Base-by-base conservation (phyloP, 441 rosid species). In the Croton setiger region DNA sequence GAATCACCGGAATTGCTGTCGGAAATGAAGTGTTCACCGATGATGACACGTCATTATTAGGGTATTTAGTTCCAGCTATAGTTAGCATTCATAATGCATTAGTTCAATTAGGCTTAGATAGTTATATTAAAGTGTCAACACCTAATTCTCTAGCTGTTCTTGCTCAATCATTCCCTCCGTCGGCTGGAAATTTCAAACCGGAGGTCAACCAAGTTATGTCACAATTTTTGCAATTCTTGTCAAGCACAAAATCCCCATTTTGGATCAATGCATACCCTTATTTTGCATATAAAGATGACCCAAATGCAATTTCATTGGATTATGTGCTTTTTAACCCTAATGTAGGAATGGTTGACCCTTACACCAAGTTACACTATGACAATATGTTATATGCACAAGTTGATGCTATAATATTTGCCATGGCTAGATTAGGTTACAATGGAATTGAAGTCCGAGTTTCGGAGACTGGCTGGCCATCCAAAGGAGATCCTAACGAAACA, bases 401-500 rank as follows among this genome's bases (percentile, higher is more conserved):
- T 18, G 97, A 92, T 52, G 94, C 97, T 33, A 79, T 89, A 43
- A 81, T 86, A 45, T 80, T 83, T 7, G 97, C 96, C 0, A 88
- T 92, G 33, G 78, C 80, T 20, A 67, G 83, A 8, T 36, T 88
- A 80, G 97, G 97, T 7, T 86, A 79, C 21, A 68, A 72, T 0
- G 85, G 84, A 8, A 64, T 89, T 20, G 85, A 83, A 60, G 92
- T 89, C 0, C 67, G 80, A 74, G 74, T 92, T 4, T 89, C 97
- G 9, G 97, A 92, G 72, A 92, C 97, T 0, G 97, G 97, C 0
- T 92, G 97, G 97, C 97, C 97, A 0, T 92, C 97, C 0, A 84
- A 76, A 60, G 97, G 97, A 14, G 96, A 89, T 7, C 77, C 72
- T 10, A 62, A 74, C 43, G 97, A 92, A 77, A 73, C 76, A 6